Evolutionary conservation across 2,329 filamentous ascomycete species (phyloP), one percentile per base, ranked within the genome.

Genomic region (Curvularia lunata): DNA sequence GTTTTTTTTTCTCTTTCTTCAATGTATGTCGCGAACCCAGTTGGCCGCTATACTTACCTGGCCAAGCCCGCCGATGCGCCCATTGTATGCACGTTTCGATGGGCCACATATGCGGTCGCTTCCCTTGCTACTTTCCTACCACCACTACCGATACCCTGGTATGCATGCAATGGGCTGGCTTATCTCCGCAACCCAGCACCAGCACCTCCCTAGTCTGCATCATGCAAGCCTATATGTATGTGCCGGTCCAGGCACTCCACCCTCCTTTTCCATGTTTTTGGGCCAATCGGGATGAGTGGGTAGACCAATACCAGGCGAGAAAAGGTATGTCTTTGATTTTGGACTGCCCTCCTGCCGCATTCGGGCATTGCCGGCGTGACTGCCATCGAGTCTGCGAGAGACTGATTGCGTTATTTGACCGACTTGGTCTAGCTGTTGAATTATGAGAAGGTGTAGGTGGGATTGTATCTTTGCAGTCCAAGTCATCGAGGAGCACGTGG

Each of bases 91-190:
- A 50, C 42, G 18, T 34, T 46, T 45, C 30, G 19, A 34, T 37
- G 50, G 50, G 48, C 42, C 48, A 47, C 48, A 52, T 38, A 47
- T 52, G 40, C 47, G 40, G 52, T 28, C 47, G 30, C 52, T 55
- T 27, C 25, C 4, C 28, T 9, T 12, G 2, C 28, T 13, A 30
- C 12, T 30, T 13, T 30, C 28, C 6, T 7, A 30, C 9, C 28
- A 30, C 30, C 18, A 37, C 28, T 8, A 27, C 30, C 18, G 28
- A 23, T 8, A 27, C 25, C 25, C 25, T 8, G 25, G 25, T 8
- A 27, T 41, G 13, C 41, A 48, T 55, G 47, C 23, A 37, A 41
- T 55, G 13, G 28, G 23, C 53, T 55, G 28, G 23, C 53, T 55
- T 34, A 52, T 52, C 48, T 46, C 28, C 8, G 32, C 27, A 45